Percentiles rank a stretch among this genome's conserved stretches.
Evolutionary conservation across 2,329 filamentous ascomycete genomes (phyloP).

Genomic region (Botrytis porri): DNA sequence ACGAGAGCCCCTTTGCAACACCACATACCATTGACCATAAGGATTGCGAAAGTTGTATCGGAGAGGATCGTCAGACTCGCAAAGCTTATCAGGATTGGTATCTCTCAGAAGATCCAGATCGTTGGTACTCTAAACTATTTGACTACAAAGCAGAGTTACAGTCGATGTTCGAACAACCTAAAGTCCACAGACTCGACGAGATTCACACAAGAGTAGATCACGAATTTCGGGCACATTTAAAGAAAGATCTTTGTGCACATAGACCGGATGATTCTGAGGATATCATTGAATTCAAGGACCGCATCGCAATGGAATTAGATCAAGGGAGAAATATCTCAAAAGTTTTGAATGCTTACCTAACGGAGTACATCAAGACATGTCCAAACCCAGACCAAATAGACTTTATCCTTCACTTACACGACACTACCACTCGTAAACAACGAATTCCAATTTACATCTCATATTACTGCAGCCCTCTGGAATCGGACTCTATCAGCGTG

Average conservation of each 20-base stretch:
- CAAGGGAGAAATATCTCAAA: slow-evolving; percentile 20
- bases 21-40: slow-evolving; percentile 28
- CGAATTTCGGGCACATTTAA: slow-evolving; percentile 30
- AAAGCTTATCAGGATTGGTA: slow-evolving; percentile 36
- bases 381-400: slow-evolving; percentile 20
- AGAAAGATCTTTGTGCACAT: slow-evolving; percentile 28
- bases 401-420: slow-evolving; percentile 25
- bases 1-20: slow-evolving; percentile 23
- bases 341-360: slow-evolving; percentile 26
- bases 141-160: slow-evolving; percentile 28
- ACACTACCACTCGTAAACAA: slow-evolving; percentile 27
- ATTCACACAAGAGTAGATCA: slow-evolving; percentile 29
- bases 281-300: slow-evolving; percentile 18
- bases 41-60: slow-evolving; percentile 30
- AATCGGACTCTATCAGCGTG: slow-evolving; percentile 27
- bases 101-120: slow-evolving; percentile 26
- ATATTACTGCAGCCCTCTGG: slow-evolving; percentile 31
- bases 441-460: slow-evolving; percentile 30
- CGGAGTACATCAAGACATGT: slow-evolving; percentile 15
- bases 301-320: slow-evolving; percentile 23
- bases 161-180: slow-evolving; percentile 28
- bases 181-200: slow-evolving; percentile 26
- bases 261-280: slow-evolving; percentile 21
- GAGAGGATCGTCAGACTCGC: slow-evolving; percentile 28
- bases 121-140: slow-evolving; percentile 27